Base-by-base conservation (phyloP, 2,329 filamentous ascomycete genomes). In the Biscogniauxia marginata region DNA sequence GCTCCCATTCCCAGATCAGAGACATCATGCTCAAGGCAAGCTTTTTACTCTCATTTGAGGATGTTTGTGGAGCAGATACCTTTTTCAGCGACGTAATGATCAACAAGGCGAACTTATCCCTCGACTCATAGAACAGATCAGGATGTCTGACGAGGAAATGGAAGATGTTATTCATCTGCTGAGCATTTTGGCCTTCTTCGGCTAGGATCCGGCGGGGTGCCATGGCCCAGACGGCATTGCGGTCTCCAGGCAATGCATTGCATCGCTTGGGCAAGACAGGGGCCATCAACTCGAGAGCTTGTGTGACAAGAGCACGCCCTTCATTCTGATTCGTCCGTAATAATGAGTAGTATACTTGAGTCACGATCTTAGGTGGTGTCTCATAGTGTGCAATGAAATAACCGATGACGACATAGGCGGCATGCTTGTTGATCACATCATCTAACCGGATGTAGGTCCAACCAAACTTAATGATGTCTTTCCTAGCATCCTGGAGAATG, bases 371-470 rank as follows among this genome's bases (percentile, higher is more conserved):
- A 11, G 90, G 83, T 0, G 95, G 96, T 0, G 95, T 98, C 66
- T 99, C 96, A 69, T 96, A 99, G 62, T 96, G 90, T 0, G 91
- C 91, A 66, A 99, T 97, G 76, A 99, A 99, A 74, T 97, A 99
- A 2, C 91, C 92, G 59, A 99, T 96, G 5, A 99, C 86, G 4
- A 97, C 93, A 67, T 99, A 99, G 2, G 95, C 93, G 0, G 93
- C 95, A 71, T 98, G 95, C 73, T 99, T 99, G 79, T 98, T 99
- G 77, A 99, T 96, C 55, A 96, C 90, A 72, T 99, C 95, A 69
- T 99, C 96, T n/a, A 99, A 83, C 21, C 91, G 86, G 67, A 99
- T 99, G 70, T 96, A 98, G 18, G 93, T 96, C 95, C 95, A 99
- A 3, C 92, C 93, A 73, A 98, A 99, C 74, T 97, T 98, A 69